phyloP scores from a whole-genome alignment of 2,329 filamentous ascomycete species.

The Aspergillus tanneri region DNA sequence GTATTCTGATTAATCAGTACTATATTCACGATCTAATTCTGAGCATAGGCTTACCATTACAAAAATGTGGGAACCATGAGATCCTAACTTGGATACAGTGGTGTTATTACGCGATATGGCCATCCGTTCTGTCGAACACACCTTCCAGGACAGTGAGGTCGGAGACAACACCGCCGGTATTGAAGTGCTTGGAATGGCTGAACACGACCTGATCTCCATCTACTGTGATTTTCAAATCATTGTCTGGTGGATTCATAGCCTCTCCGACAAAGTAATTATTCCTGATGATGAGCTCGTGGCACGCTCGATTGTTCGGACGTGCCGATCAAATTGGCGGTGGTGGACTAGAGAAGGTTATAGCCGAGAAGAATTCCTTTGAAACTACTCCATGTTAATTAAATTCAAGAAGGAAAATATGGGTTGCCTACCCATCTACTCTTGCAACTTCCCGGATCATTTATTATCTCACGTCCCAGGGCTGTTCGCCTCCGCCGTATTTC shows the following conservation, averaged over 20 bases:
- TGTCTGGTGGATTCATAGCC: constrained; percentile 66
- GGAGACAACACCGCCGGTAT: constrained; percentile 65
- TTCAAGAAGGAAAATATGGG: not conserved
- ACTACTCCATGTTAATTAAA: constrained; percentile 22
- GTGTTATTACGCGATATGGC: no score
- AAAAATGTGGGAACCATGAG: no score
- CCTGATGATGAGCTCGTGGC: constrained; percentile 57
- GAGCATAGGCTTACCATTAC: no score
- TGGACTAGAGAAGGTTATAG: constrained; percentile 65
- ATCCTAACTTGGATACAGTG: no score
- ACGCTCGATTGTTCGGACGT: constrained; percentile 60
- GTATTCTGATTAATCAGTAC: no score
- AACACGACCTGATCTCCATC: constrained; percentile 59
- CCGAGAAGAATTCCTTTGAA: constrained; percentile 65
- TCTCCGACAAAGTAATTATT: constrained; percentile 67
- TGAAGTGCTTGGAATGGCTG: constrained; percentile 65
- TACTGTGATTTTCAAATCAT: constrained; percentile 57
- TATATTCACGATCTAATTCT: no score
- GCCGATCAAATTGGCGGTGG: constrained; percentile 61
- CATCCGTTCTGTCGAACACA: constrained; percentile 55
- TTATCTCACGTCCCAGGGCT: constrained; percentile 57
- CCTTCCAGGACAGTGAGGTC: constrained; percentile 67
- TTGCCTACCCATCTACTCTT: constrained; percentile 57
- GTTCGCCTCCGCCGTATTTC: constrained; percentile 54
- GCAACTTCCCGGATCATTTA: constrained; percentile 62